Percentiles rank a stretch among this genome's conserved stretches.
Evolutionary conservation across 495 filamentous ascomycete genomes (phyloP).

Genomic region (Acidomyces sp.): DNA sequence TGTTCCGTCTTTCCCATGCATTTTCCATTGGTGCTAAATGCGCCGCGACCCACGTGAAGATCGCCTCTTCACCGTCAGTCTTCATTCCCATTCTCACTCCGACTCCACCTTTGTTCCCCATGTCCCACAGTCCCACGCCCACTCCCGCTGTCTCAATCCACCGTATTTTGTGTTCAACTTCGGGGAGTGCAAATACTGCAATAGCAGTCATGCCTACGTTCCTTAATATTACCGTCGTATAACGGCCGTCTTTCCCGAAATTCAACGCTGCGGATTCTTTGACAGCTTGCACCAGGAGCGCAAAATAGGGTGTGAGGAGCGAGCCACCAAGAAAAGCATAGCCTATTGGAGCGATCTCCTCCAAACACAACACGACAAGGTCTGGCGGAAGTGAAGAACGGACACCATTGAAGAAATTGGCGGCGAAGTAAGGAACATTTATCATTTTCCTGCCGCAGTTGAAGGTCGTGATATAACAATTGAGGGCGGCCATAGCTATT

Average conservation of each 20-base stretch:
- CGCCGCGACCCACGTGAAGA: conserved; percentile 74
- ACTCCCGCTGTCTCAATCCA: conserved; percentile 57
- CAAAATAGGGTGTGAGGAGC: conserved; percentile 62
- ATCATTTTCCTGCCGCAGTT: conserved; percentile 69
- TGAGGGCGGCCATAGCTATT: conserved; percentile 33
- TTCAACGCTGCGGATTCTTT: conserved; percentile 43
- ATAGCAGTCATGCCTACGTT: conserved; percentile 83
- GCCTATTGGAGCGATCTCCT: conserved; percentile 78
- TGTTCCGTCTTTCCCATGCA: conserved; percentile 55
- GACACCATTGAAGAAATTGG: conserved; percentile 60
- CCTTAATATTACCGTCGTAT: conserved; percentile 42
- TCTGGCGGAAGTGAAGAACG: conserved; percentile 26
- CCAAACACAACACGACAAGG: conserved; percentile 47
- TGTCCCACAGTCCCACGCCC: conserved; percentile 67
- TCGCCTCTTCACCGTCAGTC: conserved; percentile 32
- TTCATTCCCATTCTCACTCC: conserved; percentile 54
- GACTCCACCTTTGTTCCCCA: conserved; percentile 93
- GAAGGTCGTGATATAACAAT: conserved; percentile 69
- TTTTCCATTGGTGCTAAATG: conserved; percentile 81
- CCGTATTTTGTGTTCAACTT: conserved; percentile 41
- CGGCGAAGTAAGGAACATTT: conserved; percentile 49
- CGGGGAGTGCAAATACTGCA: conserved; percentile 58
- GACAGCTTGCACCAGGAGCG: conserved; percentile 52
- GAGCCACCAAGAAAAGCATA: conserved; percentile 78
- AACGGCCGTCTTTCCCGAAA: conserved; percentile 18